These are phyloP conservation scores for Galerina sulciceps DNA, from an alignment of 768 basidiomycete species.

Conservation along the genomic window DNA sequence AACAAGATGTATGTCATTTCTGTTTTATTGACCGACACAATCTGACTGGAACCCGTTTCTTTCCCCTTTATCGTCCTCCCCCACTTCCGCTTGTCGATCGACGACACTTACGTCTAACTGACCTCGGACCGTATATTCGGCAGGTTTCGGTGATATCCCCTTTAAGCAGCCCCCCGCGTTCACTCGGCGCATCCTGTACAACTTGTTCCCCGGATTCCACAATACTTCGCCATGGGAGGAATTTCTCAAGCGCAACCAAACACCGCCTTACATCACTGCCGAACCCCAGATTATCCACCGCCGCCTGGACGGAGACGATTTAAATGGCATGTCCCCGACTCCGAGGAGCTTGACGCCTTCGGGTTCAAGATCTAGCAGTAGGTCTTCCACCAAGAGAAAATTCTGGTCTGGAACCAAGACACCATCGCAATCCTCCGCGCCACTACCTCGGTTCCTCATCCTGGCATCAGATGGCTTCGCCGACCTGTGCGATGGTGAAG, in stretches of 20 bases:
- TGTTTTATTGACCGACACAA: conserved; percentile 18
- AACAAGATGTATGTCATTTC: conserved; percentile 63
- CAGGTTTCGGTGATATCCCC: conserved; percentile 72
- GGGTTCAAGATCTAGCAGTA: conserved; percentile 11
- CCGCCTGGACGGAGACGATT: conserved; percentile 37
- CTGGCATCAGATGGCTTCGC: conserved; percentile 71
- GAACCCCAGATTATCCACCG: conserved; percentile 68
- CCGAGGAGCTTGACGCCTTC: conserved; percentile 2
- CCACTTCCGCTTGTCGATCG: conserved; percentile 5
- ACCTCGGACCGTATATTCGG: conserved; percentile 18
- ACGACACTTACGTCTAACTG: neutral
- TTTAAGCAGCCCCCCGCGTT: conserved; percentile 77
- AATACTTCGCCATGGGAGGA: conserved; percentile 70
- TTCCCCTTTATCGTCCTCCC: conserved; percentile 14
- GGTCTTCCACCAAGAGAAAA: conserved; percentile 12
- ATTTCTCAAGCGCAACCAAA: conserved; percentile 62
- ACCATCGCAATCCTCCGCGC: conserved; percentile 9
- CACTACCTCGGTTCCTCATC: conserved; percentile 55
- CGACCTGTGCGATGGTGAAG: conserved; percentile 57
- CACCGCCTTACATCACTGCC: conserved; percentile 70
- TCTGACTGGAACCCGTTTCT: conserved; percentile 10
- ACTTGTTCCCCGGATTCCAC: conserved; percentile 63
- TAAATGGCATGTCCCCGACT: neutral
- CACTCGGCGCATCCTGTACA: conserved; percentile 68
- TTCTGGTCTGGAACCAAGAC: conserved; percentile 14